phyloP scores from a whole-genome alignment of 176 grass and related monocot genomes.

The Saccharum spontaneum region DNA sequence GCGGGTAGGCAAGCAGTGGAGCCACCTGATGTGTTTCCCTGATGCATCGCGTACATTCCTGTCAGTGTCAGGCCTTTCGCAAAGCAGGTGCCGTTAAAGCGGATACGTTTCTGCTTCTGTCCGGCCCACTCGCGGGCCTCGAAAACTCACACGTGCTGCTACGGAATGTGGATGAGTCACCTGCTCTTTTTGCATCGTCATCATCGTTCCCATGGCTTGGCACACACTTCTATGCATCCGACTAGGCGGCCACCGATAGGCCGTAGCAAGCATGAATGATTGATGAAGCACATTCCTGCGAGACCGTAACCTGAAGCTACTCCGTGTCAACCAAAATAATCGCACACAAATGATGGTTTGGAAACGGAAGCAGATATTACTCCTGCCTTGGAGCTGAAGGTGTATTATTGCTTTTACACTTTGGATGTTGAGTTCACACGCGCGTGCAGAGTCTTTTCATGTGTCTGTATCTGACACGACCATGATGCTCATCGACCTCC shows the following conservation, averaged over 20 bases:
- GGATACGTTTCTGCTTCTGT: background rate
- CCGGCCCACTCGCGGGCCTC: background rate
- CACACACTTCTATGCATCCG: slow-evolving; percentile 12
- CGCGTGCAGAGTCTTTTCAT: background rate
- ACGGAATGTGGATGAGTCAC: background rate
- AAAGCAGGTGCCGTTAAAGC: background rate
- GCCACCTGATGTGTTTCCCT: no score
- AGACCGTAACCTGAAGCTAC: background rate
- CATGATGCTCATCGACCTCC: background rate
- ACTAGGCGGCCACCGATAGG: background rate
- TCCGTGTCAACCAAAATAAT: background rate
- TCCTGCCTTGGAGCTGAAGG: background rate
- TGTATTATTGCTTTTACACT: background rate
- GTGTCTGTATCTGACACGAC: background rate
- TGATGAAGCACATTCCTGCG: background rate
- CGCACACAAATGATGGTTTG: background rate
- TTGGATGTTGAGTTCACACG: background rate
- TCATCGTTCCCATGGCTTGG: slow-evolving; percentile 6
- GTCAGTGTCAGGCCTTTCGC: background rate
- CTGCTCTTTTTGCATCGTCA: background rate
- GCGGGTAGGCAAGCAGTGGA: no score
- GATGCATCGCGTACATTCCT: no score
- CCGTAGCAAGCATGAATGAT: background rate
- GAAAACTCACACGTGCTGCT: background rate
- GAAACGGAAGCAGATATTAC: background rate